A percentile compares a stretch with the other conserved stretches of the same genome.
Conservation (phyloP, 169 alveolate species). For the Plasmodium knowlesi region DNA sequence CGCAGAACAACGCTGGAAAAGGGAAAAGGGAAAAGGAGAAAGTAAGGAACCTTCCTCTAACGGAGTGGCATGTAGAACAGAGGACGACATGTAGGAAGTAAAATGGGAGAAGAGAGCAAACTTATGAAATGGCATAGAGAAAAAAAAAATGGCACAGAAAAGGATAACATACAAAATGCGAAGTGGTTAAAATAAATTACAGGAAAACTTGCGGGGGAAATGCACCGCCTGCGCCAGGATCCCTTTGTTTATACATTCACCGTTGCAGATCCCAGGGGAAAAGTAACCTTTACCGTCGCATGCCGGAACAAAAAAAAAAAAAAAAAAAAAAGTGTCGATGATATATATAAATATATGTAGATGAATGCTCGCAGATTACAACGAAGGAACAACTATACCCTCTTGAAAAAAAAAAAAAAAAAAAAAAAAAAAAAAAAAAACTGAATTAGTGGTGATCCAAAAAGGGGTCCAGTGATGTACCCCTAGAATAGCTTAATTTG, state of each 20-base stretch:
- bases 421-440: no score
- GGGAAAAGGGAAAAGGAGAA: neutral
- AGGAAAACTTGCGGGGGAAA: neutral
- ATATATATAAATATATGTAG: neutral
- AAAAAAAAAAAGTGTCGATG: no score
- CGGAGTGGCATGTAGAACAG: neutral
- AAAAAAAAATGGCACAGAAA: neutral
- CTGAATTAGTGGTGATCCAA: neutral
- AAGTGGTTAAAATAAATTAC: neutral
- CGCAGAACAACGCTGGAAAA: neutral
- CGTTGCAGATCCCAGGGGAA: neutral
- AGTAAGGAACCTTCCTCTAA: no score
- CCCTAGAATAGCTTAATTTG: neutral
- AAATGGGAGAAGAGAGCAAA: neutral
- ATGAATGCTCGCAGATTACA: neutral
- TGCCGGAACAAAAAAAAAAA: neutral
- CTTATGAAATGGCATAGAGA: neutral
- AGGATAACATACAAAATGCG: neutral
- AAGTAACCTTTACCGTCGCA: neutral
- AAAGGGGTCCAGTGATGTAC: neutral
- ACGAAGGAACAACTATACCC: neutral
- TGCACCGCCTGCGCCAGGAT: no score
- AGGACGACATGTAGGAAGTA: neutral
- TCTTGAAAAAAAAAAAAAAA: neutral
- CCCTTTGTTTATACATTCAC: no score